Evolutionary conservation across 192 early-diverging fungal species (phyloP).

Genomic region (Backusella australiensis): DNA sequence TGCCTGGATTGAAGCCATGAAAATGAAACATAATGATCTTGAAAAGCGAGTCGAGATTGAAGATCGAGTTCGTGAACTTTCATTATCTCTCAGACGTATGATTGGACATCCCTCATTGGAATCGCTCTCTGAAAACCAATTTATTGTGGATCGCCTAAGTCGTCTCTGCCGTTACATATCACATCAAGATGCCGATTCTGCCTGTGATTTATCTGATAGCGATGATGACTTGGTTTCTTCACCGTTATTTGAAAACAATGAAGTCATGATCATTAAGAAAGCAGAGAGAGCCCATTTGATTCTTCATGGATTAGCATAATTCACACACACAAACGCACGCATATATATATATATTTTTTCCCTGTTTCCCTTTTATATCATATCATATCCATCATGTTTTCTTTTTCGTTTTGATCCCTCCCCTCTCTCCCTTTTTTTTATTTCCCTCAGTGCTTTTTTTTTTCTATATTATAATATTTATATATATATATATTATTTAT

Average conservation of each 20-base stretch:
- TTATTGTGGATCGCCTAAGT: conserved; percentile 5
- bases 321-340: neutral
- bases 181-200: conserved; percentile 9
- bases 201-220: conserved; percentile 10
- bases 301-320: conserved; percentile 15
- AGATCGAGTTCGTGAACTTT: conserved; percentile 7
- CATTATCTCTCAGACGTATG: conserved; percentile 8
- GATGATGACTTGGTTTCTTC: neutral
- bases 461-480: neutral
- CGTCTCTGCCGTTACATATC: neutral
- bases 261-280: neutral
- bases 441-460: neutral
- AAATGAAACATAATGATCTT: neutral
- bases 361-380: neutral
- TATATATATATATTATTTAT: neutral
- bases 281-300: conserved; percentile 14
- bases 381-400: neutral
- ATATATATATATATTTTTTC: neutral
- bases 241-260: neutral
- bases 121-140: neutral
- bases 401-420: neutral
- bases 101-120: neutral
- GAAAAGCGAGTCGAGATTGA: neutral
- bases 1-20: conserved; percentile 22
- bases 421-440: neutral